Conservation (phyloP, 1,284 basidiomycete species). For the Ceratobasidium sp. region DNA sequence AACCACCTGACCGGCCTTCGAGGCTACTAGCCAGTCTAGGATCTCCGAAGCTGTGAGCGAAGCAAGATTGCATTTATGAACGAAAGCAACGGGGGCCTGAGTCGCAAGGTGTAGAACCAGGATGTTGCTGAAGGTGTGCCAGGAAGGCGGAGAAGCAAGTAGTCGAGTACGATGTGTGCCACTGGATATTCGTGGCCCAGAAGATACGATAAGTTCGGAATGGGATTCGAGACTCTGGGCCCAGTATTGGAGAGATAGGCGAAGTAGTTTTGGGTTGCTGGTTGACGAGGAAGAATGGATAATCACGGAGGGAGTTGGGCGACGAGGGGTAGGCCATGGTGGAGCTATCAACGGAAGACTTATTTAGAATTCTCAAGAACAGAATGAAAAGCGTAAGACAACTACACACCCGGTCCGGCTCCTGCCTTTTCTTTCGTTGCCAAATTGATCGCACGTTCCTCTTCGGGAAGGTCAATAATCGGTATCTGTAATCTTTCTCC, state of each 20-base stretch:
- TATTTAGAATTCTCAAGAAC: background rate
- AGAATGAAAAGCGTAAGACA: background rate
- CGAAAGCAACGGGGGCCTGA: background rate
- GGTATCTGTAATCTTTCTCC: background rate
- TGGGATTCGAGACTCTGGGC: constrained; percentile 4
- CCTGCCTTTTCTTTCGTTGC: constrained; percentile 10
- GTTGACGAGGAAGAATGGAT: constrained; percentile 18
- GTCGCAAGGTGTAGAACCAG: background rate
- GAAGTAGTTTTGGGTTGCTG: constrained; percentile 5
- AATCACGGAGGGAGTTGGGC: constrained; percentile 5
- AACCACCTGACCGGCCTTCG: background rate
- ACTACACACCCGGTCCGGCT: background rate
- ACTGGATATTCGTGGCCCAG: background rate
- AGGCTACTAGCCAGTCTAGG: constrained; percentile 8
- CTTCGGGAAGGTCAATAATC: constrained; percentile 6
- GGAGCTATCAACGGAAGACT: background rate
- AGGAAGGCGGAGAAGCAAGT: background rate
- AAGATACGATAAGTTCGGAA: background rate
- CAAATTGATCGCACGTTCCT: constrained; percentile 11
- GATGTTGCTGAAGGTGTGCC: constrained; percentile 2
- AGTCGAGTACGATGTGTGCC: background rate
- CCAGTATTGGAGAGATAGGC: constrained; percentile 21
- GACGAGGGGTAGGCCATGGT: background rate
- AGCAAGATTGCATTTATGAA: background rate
- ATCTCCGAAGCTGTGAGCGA: background rate